Percentiles rank a stretch among this genome's conserved stretches.
These are phyloP conservation scores for Bacterosira constricta DNA, from an alignment of 108 stramenopile genomes.

Conservation along the genomic window DNA sequence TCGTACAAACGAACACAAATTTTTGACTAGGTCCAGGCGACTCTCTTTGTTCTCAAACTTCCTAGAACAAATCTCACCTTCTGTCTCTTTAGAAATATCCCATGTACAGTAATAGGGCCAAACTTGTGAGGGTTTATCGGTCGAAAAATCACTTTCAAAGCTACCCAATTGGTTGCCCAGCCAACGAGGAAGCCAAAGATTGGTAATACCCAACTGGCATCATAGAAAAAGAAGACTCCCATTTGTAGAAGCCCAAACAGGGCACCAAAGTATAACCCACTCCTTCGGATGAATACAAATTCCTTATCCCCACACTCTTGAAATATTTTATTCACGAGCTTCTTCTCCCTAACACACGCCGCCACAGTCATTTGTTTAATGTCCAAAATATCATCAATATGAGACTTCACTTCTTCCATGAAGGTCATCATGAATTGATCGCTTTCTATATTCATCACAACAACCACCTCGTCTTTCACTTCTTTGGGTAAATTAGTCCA, in stretches of 20 bases:
- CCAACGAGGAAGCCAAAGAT: slow-evolving; percentile 83
- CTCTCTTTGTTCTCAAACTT: no score
- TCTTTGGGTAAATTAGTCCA: slow-evolving; percentile 81
- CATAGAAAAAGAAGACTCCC: slow-evolving; percentile 70
- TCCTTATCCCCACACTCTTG: slow-evolving; percentile 92
- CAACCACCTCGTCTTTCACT: slow-evolving; percentile 80
- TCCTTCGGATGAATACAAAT: slow-evolving; percentile 63
- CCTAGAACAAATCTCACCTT: no score
- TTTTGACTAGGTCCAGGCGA: no score
- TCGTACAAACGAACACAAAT: no score
- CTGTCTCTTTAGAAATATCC: slow-evolving; percentile 89
- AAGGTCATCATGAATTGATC: slow-evolving; percentile 70
- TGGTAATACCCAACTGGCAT: slow-evolving; percentile 87
- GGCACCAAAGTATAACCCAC: slow-evolving; percentile 89
- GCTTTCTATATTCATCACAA: slow-evolving; percentile 72
- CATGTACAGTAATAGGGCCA: slow-evolving; percentile 73
- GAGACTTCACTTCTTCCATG: slow-evolving; percentile 81
- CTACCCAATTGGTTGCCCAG: slow-evolving; percentile 89
- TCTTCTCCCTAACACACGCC: slow-evolving; percentile 85
- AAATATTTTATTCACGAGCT: slow-evolving; percentile 90
- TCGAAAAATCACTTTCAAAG: slow-evolving; percentile 83
- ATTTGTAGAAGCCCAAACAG: slow-evolving; percentile 88
- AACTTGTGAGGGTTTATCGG: slow-evolving; percentile 79
- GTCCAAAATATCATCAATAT: slow-evolving; percentile 88
- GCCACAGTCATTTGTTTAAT: slow-evolving; percentile 88